Evolutionary conservation across 495 filamentous ascomycete genomes (phyloP).

Genomic region (Cenococcum geophilum): DNA sequence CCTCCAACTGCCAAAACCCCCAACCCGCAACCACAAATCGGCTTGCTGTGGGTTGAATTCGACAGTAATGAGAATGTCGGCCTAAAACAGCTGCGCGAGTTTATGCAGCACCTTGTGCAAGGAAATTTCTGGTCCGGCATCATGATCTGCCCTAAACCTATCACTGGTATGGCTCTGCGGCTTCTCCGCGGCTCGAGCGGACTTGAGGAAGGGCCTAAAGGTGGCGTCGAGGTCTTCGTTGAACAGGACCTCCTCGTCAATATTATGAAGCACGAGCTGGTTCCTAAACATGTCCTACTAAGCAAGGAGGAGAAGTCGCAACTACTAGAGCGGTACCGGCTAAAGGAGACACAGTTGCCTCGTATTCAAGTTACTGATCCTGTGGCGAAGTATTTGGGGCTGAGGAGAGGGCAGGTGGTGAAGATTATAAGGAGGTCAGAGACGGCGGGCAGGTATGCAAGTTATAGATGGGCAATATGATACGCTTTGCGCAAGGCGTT

Average conservation of each 20-base stretch:
- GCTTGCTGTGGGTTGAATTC: slow-evolving; percentile 92
- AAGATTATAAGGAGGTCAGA: slow-evolving; percentile 89
- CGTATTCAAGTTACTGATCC: slow-evolving; percentile 87
- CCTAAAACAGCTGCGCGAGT: slow-evolving; percentile 82
- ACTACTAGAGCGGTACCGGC: slow-evolving; percentile 77
- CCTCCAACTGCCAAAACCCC: slow-evolving; percentile 58
- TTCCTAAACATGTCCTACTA: slow-evolving; percentile 86
- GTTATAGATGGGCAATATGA: slow-evolving; percentile 62
- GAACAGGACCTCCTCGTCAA: slow-evolving; percentile 96
- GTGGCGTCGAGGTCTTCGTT: slow-evolving; percentile 83
- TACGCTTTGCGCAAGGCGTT: slow-evolving; percentile 6
- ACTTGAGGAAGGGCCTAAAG: slow-evolving; percentile 61
- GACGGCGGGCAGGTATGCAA: slow-evolving; percentile 72
- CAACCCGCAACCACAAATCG: slow-evolving; percentile 56
- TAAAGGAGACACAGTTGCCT: slow-evolving; percentile 96
- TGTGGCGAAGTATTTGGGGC: slow-evolving; percentile 82
- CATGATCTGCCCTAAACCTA: slow-evolving; percentile 72
- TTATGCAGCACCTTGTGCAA: slow-evolving; percentile 70
- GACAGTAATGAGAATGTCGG: slow-evolving; percentile 67
- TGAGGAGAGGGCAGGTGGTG: slow-evolving; percentile 91
- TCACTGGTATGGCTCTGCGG: slow-evolving; percentile 77
- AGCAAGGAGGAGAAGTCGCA: slow-evolving; percentile 81
- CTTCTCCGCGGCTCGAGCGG: slow-evolving; percentile 73
- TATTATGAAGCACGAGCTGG: slow-evolving; percentile 95
- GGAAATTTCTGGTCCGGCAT: slow-evolving; percentile 84